Evolutionary conservation across 2,329 filamentous ascomycete genomes (phyloP).

Genomic region (Xylariales sp.): DNA sequence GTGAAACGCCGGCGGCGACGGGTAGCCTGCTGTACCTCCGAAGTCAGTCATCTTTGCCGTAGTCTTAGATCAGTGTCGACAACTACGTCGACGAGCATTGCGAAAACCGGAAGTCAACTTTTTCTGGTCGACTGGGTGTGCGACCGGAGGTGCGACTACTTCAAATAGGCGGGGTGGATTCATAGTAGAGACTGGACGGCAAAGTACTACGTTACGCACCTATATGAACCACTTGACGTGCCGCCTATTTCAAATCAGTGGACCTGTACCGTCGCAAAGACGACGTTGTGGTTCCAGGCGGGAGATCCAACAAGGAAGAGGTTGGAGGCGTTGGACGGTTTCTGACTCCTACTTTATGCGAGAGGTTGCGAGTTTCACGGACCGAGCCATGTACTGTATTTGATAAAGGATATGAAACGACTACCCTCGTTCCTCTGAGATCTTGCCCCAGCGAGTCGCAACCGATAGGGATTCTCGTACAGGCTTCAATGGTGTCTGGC

Average conservation of each 20-base stretch:
- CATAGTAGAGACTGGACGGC: too few relatives aligned
- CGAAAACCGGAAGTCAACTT: neutral
- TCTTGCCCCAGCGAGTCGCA: neutral
- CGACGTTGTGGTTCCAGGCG: neutral
- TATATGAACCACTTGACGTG: too few relatives aligned
- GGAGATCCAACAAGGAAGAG: neutral
- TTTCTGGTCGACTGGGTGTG: neutral
- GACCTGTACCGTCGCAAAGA: neutral
- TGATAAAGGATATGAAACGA: neutral
- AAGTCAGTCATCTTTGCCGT: conserved; percentile 32
- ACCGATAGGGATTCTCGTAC: too few relatives aligned
- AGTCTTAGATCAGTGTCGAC: conserved; percentile 6
- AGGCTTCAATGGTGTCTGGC: neutral
- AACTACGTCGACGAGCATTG: neutral
- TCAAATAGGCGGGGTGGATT: too few relatives aligned
- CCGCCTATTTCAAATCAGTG: too few relatives aligned
- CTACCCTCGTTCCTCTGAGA: neutral
- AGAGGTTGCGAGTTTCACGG: neutral
- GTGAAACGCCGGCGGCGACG: conserved; percentile 30
- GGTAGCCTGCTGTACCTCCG: conserved; percentile 29
- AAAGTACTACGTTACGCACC: too few relatives aligned
- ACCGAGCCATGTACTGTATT: neutral
- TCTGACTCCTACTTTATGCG: neutral
- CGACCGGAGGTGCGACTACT: too few relatives aligned
- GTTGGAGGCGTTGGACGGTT: neutral